These are phyloP conservation scores for Macrocystidia cucumis DNA, from an alignment of 1,284 basidiomycete genomes.

Conservation along the genomic window DNA sequence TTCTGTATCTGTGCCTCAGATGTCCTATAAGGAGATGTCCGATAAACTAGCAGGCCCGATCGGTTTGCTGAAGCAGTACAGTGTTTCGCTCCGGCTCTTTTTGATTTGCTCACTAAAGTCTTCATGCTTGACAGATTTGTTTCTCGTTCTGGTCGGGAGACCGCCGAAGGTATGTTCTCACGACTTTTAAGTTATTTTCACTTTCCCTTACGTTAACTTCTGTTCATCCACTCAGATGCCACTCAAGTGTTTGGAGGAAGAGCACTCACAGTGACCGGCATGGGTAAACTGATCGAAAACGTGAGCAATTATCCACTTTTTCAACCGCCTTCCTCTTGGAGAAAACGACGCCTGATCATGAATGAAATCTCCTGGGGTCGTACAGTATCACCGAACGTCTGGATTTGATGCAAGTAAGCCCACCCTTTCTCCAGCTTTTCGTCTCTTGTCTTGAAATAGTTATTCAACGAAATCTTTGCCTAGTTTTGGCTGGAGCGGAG, in stretches of 20 bases:
- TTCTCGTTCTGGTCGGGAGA: conserved; percentile 61
- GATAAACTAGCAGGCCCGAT: conserved; percentile 70
- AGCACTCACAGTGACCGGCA: conserved; percentile 52
- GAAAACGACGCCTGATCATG: conserved; percentile 1
- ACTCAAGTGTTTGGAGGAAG: conserved; percentile 60
- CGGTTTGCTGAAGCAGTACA: conserved; percentile 63
- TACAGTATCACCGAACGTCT: conserved; percentile 40
- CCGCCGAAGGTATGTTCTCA: conserved; percentile 43
- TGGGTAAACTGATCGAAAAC: conserved; percentile 57
- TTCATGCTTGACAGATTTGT: conserved; percentile 39
- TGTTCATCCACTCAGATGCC: conserved; percentile 30
- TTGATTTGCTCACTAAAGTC: neutral
- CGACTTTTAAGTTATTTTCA: conserved; percentile 1
- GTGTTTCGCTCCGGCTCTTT: conserved; percentile 14
- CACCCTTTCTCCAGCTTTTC: neutral
- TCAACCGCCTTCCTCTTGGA: neutral
- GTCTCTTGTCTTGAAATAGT: conserved; percentile 3
- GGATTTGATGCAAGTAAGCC: conserved; percentile 48
- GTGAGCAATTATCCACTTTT: conserved; percentile 24
- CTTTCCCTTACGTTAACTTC: neutral
- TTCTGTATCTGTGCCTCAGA: conserved; percentile 29
- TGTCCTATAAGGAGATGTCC: conserved; percentile 77
- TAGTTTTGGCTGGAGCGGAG: conserved; percentile 56
- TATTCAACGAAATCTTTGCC: neutral
- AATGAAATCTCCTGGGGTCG: conserved; percentile 4